phyloP scores from a whole-genome alignment of 2,329 filamentous ascomycete genomes.

The Fusarium subglutinans region DNA sequence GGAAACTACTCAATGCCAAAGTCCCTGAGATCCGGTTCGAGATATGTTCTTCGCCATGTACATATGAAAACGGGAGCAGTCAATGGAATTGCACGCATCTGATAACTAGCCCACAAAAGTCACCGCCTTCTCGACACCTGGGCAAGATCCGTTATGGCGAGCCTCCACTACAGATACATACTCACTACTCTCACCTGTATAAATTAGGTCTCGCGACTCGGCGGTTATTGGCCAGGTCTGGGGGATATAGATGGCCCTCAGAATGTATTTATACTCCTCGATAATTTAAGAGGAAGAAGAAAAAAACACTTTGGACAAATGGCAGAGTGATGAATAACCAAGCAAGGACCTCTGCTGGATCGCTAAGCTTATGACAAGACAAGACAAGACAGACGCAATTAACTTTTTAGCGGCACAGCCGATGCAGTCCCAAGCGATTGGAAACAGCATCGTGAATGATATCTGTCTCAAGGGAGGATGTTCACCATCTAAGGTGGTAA shows the following conservation, averaged over 20 bases:
- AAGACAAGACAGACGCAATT: slow-evolving; percentile 15
- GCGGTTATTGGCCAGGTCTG: slow-evolving; percentile 4
- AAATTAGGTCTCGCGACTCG: slow-evolving; percentile 7
- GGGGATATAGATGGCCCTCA: background rate
- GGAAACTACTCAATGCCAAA: background rate
- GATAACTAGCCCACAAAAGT: background rate
- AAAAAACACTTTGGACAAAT: background rate
- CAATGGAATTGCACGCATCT: background rate
- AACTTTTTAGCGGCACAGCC: slow-evolving; percentile 20
- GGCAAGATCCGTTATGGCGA: slow-evolving; percentile 5
- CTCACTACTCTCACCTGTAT: background rate
- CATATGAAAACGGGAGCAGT: background rate
- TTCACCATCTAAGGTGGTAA: background rate
- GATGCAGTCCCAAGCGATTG: slow-evolving; percentile 36
- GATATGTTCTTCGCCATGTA: background rate
- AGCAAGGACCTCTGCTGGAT: background rate
- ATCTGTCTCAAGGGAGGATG: slow-evolving; percentile 25
- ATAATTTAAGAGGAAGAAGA: background rate
- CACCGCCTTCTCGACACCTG: background rate
- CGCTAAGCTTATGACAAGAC: slow-evolving; percentile 4
- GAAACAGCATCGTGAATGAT: slow-evolving; percentile 34
- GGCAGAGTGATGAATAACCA: background rate
- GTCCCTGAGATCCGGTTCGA: background rate
- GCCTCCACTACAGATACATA: background rate
- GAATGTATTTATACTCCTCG: background rate